A percentile compares a stretch with the other conserved stretches of the same genome.
Conservation (phyloP, 306 rosid genomes). For the Vigna mungo region DNA sequence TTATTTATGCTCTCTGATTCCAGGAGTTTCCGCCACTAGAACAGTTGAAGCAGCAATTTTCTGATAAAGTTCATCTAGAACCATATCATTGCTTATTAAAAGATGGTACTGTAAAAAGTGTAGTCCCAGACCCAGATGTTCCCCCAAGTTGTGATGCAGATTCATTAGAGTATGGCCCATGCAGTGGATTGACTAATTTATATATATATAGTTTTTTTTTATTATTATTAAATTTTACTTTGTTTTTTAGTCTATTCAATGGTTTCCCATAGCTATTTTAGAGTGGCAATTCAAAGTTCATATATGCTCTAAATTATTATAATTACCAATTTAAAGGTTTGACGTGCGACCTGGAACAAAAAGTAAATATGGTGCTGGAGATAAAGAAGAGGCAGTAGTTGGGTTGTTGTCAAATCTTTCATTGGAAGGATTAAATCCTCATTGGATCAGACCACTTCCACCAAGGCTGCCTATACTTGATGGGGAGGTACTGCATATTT, state of each 20-base stretch:
- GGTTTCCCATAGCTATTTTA: constrained; percentile 29
- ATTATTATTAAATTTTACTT: constrained; percentile 14
- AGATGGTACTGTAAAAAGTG: constrained; percentile 67
- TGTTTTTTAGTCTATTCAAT: not conserved
- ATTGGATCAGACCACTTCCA: constrained; percentile 92
- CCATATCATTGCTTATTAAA: constrained; percentile 58
- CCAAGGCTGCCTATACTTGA: constrained; percentile 88
- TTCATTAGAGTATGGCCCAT: constrained; percentile 74
- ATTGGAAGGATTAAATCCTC: constrained; percentile 80
- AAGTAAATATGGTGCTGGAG: constrained; percentile 84
- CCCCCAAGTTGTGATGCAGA: constrained; percentile 72
- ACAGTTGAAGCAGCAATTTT: constrained; percentile 81
- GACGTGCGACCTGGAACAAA: constrained; percentile 76
- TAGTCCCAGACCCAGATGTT: constrained; percentile 85
- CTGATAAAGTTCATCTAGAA: constrained; percentile 61
- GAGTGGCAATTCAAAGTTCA: constrained; percentile 23
- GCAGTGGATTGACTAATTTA: constrained; percentile 30
- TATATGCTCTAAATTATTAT: constrained; percentile 37
- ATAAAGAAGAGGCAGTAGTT: constrained; percentile 75
- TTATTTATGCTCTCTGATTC: constrained; percentile 42
- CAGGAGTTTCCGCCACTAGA: constrained; percentile 80
- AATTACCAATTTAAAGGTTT: constrained; percentile 63
- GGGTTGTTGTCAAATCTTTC: constrained; percentile 83
- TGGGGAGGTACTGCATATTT: constrained; percentile 72
- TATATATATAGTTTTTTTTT: not conserved